These are phyloP conservation scores for Podochytrium sp. DNA, from an alignment of 192 early-diverging fungal species.

Conservation along the genomic window DNA sequence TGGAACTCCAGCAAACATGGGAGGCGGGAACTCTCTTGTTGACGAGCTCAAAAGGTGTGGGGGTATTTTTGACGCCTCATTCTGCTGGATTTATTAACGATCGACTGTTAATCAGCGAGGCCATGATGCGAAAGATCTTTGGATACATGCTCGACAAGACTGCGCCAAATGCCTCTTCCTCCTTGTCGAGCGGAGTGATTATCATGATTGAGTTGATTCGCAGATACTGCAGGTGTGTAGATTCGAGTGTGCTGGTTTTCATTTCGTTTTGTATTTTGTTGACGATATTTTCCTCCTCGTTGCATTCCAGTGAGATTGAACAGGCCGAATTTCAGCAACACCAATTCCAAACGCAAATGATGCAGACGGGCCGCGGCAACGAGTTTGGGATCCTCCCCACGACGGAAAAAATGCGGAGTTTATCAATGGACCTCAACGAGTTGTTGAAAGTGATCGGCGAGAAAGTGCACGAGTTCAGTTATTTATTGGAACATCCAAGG, in stretches of 20 bases:
- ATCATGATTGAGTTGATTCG: conserved; percentile 98
- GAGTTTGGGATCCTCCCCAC: conserved; percentile 42
- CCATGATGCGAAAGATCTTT: conserved; percentile 77
- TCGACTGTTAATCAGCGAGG: conserved; percentile 56
- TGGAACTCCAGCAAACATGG: conserved; percentile 17
- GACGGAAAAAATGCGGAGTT: conserved; percentile 52
- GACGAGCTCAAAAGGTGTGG: conserved; percentile 54
- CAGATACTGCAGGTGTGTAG: conserved; percentile 94
- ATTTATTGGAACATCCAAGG: conserved; percentile 74
- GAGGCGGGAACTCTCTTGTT: conserved; percentile 54
- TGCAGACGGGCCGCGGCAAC: conserved; percentile 6
- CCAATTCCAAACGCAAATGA: conserved; percentile 51
- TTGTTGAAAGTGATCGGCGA: conserved; percentile 85
- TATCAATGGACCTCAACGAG: conserved; percentile 83
- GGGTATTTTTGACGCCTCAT: too few relatives aligned
- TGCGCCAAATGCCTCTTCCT: conserved; percentile 82
- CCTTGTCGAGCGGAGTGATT: conserved; percentile 90
- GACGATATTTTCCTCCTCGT: not conserved
- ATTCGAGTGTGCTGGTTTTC: too few relatives aligned
- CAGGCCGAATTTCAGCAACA: conserved; percentile 64
- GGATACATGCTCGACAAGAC: conserved; percentile 83
- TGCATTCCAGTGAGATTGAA: conserved; percentile 55
- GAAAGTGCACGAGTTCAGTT: conserved; percentile 76
- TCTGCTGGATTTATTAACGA: not conserved
- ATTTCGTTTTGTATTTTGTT: not conserved